Evolutionary conservation across 192 early-diverging fungal genomes (phyloP), one percentile per base, ranked within the genome.

Genomic region (Paraglomus occultum): DNA sequence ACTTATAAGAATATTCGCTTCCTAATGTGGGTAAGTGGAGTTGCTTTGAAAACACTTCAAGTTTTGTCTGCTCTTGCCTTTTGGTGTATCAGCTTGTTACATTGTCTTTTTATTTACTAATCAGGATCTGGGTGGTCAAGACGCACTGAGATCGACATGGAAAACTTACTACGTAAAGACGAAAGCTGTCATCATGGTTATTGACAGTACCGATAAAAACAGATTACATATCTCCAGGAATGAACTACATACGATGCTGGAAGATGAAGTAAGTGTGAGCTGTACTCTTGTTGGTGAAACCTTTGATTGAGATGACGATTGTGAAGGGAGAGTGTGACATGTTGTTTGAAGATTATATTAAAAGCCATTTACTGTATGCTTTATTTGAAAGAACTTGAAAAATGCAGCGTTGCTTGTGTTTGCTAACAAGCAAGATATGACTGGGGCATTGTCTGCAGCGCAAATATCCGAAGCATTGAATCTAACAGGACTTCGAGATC

Each of bases 401-500:
- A 80, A 84, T 15, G 83, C 88, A 31, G 79, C 75, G 61, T 54
- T 89, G 17, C 72, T 89, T 15, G 81, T 89, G 3, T 89, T 86
- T 74, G 88, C 88, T 12, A 89, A 89, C 70, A 89, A 89, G 46
- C 88, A 89, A 71, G 88, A 89, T 65, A 79, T 85, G 18, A 86
- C 84, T 46, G 86, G 83, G 15, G 84, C 88, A 59, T 53, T 90
- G 55, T 75, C 73, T 40, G 88, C 88, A 51, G 81, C 82, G 17
- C 74, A 87, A 69, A 85, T 89, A 18, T 89, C 88, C 1, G 85
- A 89, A 23, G 78, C 82, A 15, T 70, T 89, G 67, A 80, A 75
- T 5, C 67, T 89, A 42, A 76, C 81, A 2, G 78, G 74, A 22
- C 71, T 89, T 55, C 83, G 88, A 52, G 88, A 89, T 73, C 66